Evolutionary conservation across 257 asterid species (phyloP), one percentile per base, ranked within the genome.

Genomic region (Osmanthus fragrans): DNA sequence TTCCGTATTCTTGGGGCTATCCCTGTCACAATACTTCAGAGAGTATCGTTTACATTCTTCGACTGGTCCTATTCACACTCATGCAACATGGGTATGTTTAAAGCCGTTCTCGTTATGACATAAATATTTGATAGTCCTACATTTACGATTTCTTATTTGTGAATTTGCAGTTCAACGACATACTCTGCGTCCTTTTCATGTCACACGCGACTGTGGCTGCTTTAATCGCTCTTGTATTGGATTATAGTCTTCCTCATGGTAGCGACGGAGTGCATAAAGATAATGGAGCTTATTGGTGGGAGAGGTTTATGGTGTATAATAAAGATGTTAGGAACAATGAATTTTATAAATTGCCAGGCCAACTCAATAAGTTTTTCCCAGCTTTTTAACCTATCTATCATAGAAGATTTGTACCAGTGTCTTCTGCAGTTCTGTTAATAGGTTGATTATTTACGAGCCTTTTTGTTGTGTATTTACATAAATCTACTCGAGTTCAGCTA

Each of bases 281-380:
- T 25, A 91, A 89, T 39, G 97, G 94, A 11, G 79, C 87, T 0
- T 81, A 79, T 72, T 90, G 95, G 91, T 91, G 93, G 94, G 89
- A 90, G 56, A 90, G 78, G 74, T 93, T 93, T 65, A 78, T 87
- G 82, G 80, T 77, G 68, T 93, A 93, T 51, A 63, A 65, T 74
- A 85, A 79, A 75, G 94, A 91, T 87, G 86, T 85, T n/a, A 85
- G 97, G 73, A 93, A 79, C 54, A 82, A 90, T 70, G 92, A 87
- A 69, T 88, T 91, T 47, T 90, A 90, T 69, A 86, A 73, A 77
- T 76, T 93, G 76, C 98, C 97, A 9, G 89, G 85, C 10, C 70
- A 82, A 11, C 94, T 93, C 47, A 91, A 86, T 75, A 88, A 71
- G 30, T 83, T 88, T 32, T 91, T 90, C 29, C 98, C 98, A 58